A percentile compares a stretch with the other conserved stretches of the same genome.
phyloP scores from a whole-genome alignment of 2,329 filamentous ascomycete species.

The Pyrenophora seminiperda region DNA sequence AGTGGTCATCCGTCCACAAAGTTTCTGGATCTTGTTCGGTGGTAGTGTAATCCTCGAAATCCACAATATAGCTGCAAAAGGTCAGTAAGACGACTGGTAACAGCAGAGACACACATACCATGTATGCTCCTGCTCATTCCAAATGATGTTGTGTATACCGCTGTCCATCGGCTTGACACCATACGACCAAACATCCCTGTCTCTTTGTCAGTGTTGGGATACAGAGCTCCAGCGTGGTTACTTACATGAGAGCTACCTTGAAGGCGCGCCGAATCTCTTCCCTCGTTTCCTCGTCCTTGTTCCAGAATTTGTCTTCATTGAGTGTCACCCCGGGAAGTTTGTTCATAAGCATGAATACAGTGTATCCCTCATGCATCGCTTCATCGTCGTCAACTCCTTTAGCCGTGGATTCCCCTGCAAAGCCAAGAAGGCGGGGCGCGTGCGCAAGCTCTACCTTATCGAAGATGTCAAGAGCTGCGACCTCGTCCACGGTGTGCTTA shows the following conservation, averaged over 20 bases:
- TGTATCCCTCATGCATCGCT: conserved; percentile 15
- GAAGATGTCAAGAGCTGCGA: too few species aligned
- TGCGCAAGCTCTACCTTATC: too few species aligned
- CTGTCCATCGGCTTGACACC: neutral
- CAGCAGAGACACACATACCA: neutral
- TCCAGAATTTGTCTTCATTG: conserved; percentile 4
- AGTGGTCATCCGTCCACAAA: neutral
- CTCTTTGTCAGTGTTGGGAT: neutral
- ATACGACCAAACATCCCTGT: neutral
- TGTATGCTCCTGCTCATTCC: neutral
- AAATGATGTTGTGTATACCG: neutral
- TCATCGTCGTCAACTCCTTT: neutral
- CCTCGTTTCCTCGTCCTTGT: neutral
- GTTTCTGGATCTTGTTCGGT: neutral
- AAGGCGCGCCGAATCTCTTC: conserved; percentile 13
- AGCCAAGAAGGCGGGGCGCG: too few species aligned
- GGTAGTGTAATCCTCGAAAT: neutral
- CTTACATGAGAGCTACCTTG: conserved; percentile 17
- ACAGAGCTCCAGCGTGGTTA: neutral
- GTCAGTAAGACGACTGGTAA: neutral
- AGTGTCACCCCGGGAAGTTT: conserved; percentile 13
- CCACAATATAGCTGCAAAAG: neutral
- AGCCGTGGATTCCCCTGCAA: neutral
- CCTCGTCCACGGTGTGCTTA: too few species aligned
- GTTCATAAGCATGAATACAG: conserved; percentile 16